These are phyloP conservation scores for Glutinoglossum americanum DNA, from an alignment of 495 filamentous ascomycete genomes.

Conservation along the genomic window DNA sequence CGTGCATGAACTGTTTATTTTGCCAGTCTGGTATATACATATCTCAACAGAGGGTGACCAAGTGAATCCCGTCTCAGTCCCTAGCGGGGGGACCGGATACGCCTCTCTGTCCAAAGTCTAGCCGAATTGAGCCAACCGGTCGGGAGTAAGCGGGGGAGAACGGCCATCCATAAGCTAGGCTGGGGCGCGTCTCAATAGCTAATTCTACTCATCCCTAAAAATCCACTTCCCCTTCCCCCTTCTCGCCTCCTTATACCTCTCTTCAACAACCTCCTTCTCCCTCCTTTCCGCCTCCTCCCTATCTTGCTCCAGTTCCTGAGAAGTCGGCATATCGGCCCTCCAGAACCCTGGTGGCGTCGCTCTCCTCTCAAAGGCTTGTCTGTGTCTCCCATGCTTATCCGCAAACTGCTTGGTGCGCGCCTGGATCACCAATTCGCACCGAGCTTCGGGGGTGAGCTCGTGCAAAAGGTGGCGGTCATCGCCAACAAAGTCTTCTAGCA, in stretches of 20 bases:
- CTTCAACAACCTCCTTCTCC: slow-evolving; percentile 40
- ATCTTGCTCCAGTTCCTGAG: slow-evolving; percentile 49
- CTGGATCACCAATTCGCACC: slow-evolving; percentile 35
- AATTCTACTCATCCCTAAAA: slow-evolving; percentile 61
- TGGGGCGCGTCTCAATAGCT: too few species aligned
- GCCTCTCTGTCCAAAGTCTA: too few species aligned
- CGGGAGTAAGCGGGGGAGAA: too few species aligned
- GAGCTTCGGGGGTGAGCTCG: slow-evolving; percentile 29
- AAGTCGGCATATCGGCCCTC: slow-evolving; percentile 69
- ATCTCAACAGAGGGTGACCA: too few species aligned
- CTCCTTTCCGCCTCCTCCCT: slow-evolving; percentile 34
- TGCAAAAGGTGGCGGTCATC: slow-evolving; percentile 19
- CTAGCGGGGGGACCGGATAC: too few species aligned
- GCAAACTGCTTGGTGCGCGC: slow-evolving; percentile 47
- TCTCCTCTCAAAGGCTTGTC: slow-evolving; percentile 45
- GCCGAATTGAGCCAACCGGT: too few species aligned
- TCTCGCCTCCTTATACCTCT: slow-evolving; percentile 66
- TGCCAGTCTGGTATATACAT: too few species aligned
- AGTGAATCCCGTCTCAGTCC: too few species aligned
- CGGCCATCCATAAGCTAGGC: too few species aligned
- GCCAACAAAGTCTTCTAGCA: slow-evolving; percentile 50
- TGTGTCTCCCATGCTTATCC: slow-evolving; percentile 52
- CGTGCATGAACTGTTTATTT: too few species aligned
- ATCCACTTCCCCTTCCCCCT: slow-evolving; percentile 49
- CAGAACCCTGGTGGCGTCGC: slow-evolving; percentile 71